A percentile compares a stretch with the other conserved stretches of the same genome.
These are phyloP conservation scores for Ophiostoma pallidulum DNA, from an alignment of 2,329 filamentous ascomycete genomes.

Conservation along the genomic window DNA sequence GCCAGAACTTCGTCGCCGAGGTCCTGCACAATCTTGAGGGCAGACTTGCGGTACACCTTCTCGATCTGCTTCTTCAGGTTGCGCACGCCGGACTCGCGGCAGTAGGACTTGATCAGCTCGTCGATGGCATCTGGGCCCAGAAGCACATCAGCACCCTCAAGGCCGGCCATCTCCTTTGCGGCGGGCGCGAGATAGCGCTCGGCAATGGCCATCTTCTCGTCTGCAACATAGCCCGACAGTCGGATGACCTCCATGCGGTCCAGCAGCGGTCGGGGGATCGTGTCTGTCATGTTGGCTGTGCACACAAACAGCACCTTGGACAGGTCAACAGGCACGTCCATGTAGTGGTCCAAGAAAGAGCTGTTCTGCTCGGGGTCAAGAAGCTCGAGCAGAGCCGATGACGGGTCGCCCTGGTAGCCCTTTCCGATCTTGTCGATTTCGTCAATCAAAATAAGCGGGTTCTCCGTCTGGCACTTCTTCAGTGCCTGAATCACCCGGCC, in stretches of 20 bases:
- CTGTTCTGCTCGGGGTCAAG: conserved; percentile 96
- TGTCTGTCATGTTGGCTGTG: conserved; percentile 98
- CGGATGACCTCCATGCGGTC: conserved; percentile 98
- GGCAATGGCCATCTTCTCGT: conserved; percentile 98
- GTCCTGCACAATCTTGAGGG: conserved; percentile 92
- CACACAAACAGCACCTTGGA: conserved; percentile 98
- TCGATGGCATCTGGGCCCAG: conserved; percentile 80
- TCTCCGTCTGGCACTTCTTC: conserved; percentile 99
- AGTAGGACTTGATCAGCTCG: conserved; percentile 97
- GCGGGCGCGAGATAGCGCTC: conserved; percentile 85
- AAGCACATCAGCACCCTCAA: conserved; percentile 85
- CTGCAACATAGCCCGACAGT: conserved; percentile 89
- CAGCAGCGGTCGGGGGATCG: conserved; percentile 83
- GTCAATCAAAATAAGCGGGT: conserved; percentile 91
- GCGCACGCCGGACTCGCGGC: conserved; percentile 89
- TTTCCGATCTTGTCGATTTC: conserved; percentile 97
- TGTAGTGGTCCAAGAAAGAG: conserved; percentile 96
- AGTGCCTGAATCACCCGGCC: conserved; percentile 95
- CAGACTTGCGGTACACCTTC: conserved; percentile 96
- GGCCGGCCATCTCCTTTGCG: conserved; percentile 85
- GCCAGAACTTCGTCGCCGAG: conserved; percentile 75
- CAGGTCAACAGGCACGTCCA: conserved; percentile 94
- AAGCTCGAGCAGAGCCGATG: conserved; percentile 84
- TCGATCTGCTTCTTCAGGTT: conserved; percentile 99
- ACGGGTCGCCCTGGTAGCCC: conserved; percentile 92